Evolutionary conservation across 2,329 filamentous ascomycete genomes (phyloP), one percentile per base, ranked within the genome.

Genomic region (Alternaria hordeiaustralica): DNA sequence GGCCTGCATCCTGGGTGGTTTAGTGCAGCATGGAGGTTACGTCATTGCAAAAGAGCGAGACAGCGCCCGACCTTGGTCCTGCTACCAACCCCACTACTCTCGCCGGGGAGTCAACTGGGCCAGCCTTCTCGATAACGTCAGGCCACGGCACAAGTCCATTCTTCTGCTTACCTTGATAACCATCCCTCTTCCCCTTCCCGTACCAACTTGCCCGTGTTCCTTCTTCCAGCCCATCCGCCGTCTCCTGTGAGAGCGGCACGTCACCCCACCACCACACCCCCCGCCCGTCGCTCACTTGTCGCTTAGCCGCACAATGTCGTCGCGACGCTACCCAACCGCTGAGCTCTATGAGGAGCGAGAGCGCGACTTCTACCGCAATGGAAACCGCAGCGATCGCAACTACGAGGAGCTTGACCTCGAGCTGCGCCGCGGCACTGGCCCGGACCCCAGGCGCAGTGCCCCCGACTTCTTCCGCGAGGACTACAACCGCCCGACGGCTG

Each of bases 351-450:
- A 84, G 55, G 82, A 85, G 71, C 81, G 82, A 58, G 81, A 85
- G 70, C 79, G 83, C 65, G 84, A 85, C 67, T 83, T 85, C 67
- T 83, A 84, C 65, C 79, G 80, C 69, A 81, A 77, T 63, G 75
- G 77, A 65, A 72, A 74, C 65, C 79, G 78, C 71, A 77, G 71
- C 68, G 71, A 75, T 13, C 81, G 79, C 71, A 82, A 83, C 70
- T 84, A 84, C 67, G 83, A 85, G 28, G 84, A 86, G 54, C 76
- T 85, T 47, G 84, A 87, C 61, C 64, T 84, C 46, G 85, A 87
- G 67, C 78, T 85, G 59, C 71, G 76, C 68, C 70, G 73, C 46
- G 67, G 67, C 36, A 73, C 80, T 47, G 71, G 72, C 53, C 64
- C 65, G 21, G 75, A 81, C 47, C 79, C 82, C 11, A 79, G 79